Conservation (phyloP, 495 filamentous ascomycete species). For the Penicillium alfredii region DNA sequence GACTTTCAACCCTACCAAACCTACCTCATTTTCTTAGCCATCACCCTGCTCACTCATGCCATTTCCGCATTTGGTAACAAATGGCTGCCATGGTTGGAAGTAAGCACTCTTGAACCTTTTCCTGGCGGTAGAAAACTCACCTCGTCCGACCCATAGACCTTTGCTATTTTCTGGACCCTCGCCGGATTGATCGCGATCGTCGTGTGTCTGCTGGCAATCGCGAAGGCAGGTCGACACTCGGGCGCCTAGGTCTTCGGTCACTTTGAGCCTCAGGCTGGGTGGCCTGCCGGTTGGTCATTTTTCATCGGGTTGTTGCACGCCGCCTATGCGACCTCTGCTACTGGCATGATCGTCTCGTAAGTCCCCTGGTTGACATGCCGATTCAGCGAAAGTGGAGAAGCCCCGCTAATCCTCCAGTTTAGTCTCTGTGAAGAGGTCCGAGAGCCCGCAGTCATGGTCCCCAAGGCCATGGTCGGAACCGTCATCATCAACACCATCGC, state of each 20-base stretch:
- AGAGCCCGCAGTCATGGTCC: slow-evolving; percentile 53
- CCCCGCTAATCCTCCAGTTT: slow-evolving; percentile 7
- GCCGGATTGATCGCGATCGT: slow-evolving; percentile 50
- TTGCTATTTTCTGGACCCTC: slow-evolving; percentile 57
- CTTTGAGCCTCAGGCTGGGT: slow-evolving; percentile 48
- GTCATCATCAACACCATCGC: slow-evolving; percentile 58
- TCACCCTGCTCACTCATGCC: slow-evolving; percentile 42
- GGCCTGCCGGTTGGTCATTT: slow-evolving; percentile 54
- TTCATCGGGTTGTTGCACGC: slow-evolving; percentile 52
- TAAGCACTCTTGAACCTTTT: too few species aligned
- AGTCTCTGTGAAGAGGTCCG: slow-evolving; percentile 59
- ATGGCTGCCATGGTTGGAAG: slow-evolving; percentile 33
- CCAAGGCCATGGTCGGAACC: slow-evolving; percentile 60
- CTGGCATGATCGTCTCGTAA: slow-evolving; percentile 35
- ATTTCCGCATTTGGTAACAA: slow-evolving; percentile 25
- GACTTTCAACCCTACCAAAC: slow-evolving; percentile 36
- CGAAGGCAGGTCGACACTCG: slow-evolving; percentile 36
- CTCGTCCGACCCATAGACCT: too few species aligned
- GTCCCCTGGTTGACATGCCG: too few species aligned
- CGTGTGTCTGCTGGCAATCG: slow-evolving; percentile 48
- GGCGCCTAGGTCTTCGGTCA: slow-evolving; percentile 52
- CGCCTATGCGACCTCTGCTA: slow-evolving; percentile 50
- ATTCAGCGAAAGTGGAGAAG: too few species aligned
- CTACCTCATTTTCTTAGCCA: slow-evolving; percentile 52
- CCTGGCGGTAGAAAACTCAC: too few species aligned